Base-by-base conservation (phyloP, 2,329 filamentous ascomycete genomes). In the Fusarium papillatum region DNA sequence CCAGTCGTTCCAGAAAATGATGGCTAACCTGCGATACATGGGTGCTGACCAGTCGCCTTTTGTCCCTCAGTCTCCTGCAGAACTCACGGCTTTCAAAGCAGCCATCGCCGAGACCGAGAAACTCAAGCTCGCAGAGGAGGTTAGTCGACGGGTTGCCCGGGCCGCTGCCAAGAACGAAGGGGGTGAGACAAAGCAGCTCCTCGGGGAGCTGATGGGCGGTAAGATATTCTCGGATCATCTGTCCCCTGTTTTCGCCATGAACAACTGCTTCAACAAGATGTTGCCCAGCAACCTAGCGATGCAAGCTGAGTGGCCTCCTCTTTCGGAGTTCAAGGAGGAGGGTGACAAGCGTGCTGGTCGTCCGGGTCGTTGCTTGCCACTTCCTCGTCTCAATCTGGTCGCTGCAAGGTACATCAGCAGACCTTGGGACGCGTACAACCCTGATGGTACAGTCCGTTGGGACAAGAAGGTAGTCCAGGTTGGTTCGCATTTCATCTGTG, bases 31-130 rank as follows among this genome's bases (percentile, higher is more conserved):
- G 62, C 80, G 78, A 24, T 81, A 83, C 60, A 82, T 85, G 63
- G 78, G 82, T n/a, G 81, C 82, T 3, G 80, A 81, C 57, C 81
- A 81, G 16, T 86, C 85, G 1, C 84, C 85, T 1, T 84, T 82
- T 60, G 70, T 85, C 8, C 85, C 85, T 13, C 79, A 81, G 53
- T 83, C 38, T 13, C 81, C 84, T 5, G 77, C 79, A 3, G 82
- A 85, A 36, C 77, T 85, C 43, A 79, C 83, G 14, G 79, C 81
- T 14, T 80, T 85, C 62, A 82, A 78, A 31, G 79, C 80, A 7
- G 73, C 76, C n/a, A 60, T 81, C 2, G 79, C 81, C 7, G 82
- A 85, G 62, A 70, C 70, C 1, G 76, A 78, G 53, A 78, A 65
- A 59, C 73, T 69, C 26, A 78, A 74, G 70, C 72, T 84, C n/a